phyloP scores from a whole-genome alignment of 2,329 filamentous ascomycete species.

The Penicillium hordei region DNA sequence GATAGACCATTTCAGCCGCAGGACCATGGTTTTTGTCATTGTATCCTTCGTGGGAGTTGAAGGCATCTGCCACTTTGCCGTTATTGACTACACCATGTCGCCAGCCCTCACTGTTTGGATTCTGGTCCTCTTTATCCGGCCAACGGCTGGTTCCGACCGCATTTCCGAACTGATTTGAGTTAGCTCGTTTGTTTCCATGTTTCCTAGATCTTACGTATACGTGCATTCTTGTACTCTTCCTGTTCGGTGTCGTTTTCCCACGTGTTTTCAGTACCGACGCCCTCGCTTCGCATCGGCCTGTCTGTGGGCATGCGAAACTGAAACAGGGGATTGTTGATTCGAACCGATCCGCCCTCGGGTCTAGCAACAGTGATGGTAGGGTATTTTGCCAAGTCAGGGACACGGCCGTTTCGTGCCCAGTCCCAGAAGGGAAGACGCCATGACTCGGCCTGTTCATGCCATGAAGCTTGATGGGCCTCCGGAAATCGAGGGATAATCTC shows the following conservation, averaged over 20 bases:
- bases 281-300: conserved; percentile 13
- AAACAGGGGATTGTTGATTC: conserved; percentile 48
- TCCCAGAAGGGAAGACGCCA: conserved; percentile 55
- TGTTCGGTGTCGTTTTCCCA: conserved; percentile 8
- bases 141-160: conserved; percentile 30
- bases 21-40: conserved; percentile 15
- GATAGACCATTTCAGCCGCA: conserved; percentile 21
- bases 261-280: conserved; percentile 12
- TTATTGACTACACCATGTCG: conserved; percentile 24
- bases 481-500: conserved; percentile 41
- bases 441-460: conserved; percentile 43
- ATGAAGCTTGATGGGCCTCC: conserved; percentile 48
- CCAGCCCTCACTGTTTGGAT: conserved; percentile 16
- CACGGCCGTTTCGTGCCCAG: conserved; percentile 36
- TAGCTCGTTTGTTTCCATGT: not conserved
- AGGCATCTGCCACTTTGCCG: conserved; percentile 17
- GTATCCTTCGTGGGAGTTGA: conserved; percentile 12
- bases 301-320: conserved; percentile 41
- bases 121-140: conserved; percentile 16
- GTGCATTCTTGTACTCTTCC: conserved; percentile 9
- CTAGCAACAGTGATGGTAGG: conserved; percentile 37
- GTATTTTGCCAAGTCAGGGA: conserved; percentile 31
- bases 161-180: conserved; percentile 14
- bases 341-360: conserved; percentile 36
- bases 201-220: not conserved